Conservation (phyloP, 2,329 filamentous ascomycete genomes). For the Fusarium floridanum region DNA sequence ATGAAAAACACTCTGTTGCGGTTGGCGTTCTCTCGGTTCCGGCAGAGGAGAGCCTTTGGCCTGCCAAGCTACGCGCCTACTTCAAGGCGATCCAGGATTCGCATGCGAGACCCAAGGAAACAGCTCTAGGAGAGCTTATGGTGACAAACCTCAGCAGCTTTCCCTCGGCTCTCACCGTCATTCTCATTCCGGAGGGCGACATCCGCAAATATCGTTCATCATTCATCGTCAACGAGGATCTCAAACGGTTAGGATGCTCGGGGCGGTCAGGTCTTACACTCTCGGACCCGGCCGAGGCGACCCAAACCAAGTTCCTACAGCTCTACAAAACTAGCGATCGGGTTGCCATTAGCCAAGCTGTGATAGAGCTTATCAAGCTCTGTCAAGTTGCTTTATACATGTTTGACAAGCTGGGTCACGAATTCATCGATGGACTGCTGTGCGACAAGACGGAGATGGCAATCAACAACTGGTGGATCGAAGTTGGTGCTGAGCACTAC, state of each 20-base stretch:
- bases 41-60: slow-evolving; percentile 83
- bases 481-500: slow-evolving; percentile 91
- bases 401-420: slow-evolving; percentile 87
- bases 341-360: slow-evolving; percentile 81
- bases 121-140: slow-evolving; percentile 86
- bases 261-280: slow-evolving; percentile 89
- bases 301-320: slow-evolving; percentile 91
- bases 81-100: slow-evolving; percentile 88
- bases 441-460: slow-evolving; percentile 94
- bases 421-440: slow-evolving; percentile 91
- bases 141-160: slow-evolving; percentile 94
- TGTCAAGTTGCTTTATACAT: slow-evolving; percentile 91
- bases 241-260: slow-evolving; percentile 93
- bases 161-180: slow-evolving; percentile 92
- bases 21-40: slow-evolving; percentile 87
- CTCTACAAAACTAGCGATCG: slow-evolving; percentile 90
- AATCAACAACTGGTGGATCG: slow-evolving; percentile 95
- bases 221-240: slow-evolving; percentile 93
- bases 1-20: slow-evolving; percentile 80
- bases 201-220: slow-evolving; percentile 81
- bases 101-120: slow-evolving; percentile 87
- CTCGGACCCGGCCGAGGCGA: slow-evolving; percentile 81
- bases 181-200: slow-evolving; percentile 88
- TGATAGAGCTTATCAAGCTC: slow-evolving; percentile 89
- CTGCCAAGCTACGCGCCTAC: slow-evolving; percentile 81